Conservation (phyloP, 1,284 basidiomycete genomes). For the Schizophyllum commune region DNA sequence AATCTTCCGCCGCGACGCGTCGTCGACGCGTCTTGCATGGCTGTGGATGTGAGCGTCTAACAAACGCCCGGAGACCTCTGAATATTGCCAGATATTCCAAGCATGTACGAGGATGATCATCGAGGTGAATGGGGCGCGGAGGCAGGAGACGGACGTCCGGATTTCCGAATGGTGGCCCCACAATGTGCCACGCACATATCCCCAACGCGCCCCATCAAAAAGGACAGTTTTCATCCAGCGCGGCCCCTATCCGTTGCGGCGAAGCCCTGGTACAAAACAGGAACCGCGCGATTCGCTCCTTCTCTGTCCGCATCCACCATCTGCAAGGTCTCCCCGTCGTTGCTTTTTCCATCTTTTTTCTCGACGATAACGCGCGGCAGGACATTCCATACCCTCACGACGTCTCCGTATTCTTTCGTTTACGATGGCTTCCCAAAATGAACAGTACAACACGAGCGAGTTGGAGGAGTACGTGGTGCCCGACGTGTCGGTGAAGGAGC, state of each 20-base stretch:
- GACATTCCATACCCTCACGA: neutral
- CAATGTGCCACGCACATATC: neutral
- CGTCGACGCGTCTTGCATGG: too few species aligned
- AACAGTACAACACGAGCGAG: conserved; percentile 34
- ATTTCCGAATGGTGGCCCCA: neutral
- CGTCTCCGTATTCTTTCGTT: neutral
- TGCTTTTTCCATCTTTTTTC: neutral
- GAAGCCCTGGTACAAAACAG: neutral
- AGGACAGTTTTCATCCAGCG: neutral
- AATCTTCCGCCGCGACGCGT: too few species aligned
- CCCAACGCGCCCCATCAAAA: neutral
- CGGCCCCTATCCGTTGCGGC: neutral
- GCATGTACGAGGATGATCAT: too few species aligned
- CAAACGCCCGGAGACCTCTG: too few species aligned
- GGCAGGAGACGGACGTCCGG: neutral
- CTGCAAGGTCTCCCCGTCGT: neutral
- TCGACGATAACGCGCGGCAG: neutral
- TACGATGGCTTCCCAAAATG: conserved; percentile 25
- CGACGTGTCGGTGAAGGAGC: conserved; percentile 78
- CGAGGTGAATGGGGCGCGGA: neutral
- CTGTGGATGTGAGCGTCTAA: too few species aligned
- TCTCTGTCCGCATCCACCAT: neutral
- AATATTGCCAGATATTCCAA: too few species aligned
- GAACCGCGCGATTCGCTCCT: neutral
- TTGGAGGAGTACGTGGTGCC: conserved; percentile 68